phyloP scores from a whole-genome alignment of 2,329 filamentous ascomycete species.

The Dothidotthia symphoricarpi region DNA sequence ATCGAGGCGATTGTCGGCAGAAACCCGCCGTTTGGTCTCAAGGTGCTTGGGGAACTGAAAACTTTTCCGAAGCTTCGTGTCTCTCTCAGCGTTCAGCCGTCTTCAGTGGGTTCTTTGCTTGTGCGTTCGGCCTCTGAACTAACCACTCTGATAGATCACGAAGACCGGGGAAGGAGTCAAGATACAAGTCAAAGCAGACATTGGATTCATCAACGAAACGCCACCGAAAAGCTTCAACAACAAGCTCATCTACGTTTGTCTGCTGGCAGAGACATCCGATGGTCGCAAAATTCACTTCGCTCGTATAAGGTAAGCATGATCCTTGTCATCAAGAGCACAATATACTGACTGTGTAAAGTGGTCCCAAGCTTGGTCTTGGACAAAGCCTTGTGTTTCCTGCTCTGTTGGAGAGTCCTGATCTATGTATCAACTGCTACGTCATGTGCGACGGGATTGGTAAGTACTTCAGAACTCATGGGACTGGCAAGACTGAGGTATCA shows the following conservation, averaged over 20 bases:
- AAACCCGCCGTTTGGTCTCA: slow-evolving; percentile 79
- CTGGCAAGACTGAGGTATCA: slow-evolving; percentile 7
- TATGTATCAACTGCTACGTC: slow-evolving; percentile 65
- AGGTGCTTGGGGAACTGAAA: slow-evolving; percentile 62
- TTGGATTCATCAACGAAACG: slow-evolving; percentile 71
- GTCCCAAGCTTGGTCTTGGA: slow-evolving; percentile 62
- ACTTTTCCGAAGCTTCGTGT: slow-evolving; percentile 69
- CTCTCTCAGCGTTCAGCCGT: slow-evolving; percentile 51
- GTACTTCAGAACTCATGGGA: not conserved
- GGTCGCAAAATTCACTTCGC: slow-evolving; percentile 69
- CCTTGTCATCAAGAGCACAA: not conserved
- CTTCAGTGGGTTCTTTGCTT: slow-evolving; percentile 40
- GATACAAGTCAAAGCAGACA: slow-evolving; percentile 63
- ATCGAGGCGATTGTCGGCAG: slow-evolving; percentile 76
- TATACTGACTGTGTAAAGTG: slow-evolving; percentile 51
- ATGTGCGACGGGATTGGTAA: slow-evolving; percentile 82
- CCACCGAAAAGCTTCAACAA: slow-evolving; percentile 61
- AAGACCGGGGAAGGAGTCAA: slow-evolving; percentile 47
- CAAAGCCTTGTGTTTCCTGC: slow-evolving; percentile 62
- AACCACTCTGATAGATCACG: slow-evolving; percentile 12
- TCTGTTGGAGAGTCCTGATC: slow-evolving; percentile 53
- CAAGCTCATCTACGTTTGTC: slow-evolving; percentile 67
- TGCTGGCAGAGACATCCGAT: slow-evolving; percentile 70
- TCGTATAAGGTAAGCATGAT: slow-evolving; percentile 51
- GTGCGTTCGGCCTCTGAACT: not conserved